Percentiles rank a stretch among this genome's conserved stretches.
Conservation (phyloP, 2,329 filamentous ascomycete genomes). For the Ceratocystis alfenasii region DNA sequence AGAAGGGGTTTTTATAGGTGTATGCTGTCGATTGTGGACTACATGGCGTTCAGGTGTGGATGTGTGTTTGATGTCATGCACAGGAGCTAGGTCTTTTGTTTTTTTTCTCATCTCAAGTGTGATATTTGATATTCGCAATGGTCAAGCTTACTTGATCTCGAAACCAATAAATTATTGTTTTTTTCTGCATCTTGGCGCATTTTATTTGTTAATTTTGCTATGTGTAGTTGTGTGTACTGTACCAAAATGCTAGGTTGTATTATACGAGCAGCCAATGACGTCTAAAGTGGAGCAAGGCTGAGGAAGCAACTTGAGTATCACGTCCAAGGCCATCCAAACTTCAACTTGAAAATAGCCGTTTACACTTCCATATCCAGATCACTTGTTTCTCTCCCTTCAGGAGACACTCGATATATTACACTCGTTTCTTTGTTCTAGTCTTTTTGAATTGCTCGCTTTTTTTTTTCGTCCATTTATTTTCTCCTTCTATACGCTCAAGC, state of each 20-base stretch:
- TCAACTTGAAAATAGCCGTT: not conserved
- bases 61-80: slow-evolving; percentile 7
- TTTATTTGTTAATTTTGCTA: not conserved
- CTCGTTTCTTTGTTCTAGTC: not conserved
- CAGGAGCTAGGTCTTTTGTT: not conserved
- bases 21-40: not conserved
- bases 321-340: not conserved
- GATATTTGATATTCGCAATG: not conserved
- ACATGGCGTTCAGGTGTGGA: not conserved
- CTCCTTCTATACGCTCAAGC: not conserved
- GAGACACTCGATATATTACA: not conserved
- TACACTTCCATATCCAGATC: not conserved
- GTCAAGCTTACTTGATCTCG: not conserved
- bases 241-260: not conserved
- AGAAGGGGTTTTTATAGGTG: not conserved
- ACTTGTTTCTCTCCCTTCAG: too few species aligned
- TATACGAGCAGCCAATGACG: not conserved
- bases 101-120: slow-evolving; percentile 2
- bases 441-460: not conserved
- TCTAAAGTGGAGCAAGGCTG: slow-evolving; percentile 15
- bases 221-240: not conserved
- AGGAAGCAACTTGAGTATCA: not conserved
- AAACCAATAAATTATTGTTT: not conserved
- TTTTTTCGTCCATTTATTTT: not conserved
- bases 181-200: not conserved